phyloP scores from a whole-genome alignment of 148 eudicot species.

The Cornus florida region DNA sequence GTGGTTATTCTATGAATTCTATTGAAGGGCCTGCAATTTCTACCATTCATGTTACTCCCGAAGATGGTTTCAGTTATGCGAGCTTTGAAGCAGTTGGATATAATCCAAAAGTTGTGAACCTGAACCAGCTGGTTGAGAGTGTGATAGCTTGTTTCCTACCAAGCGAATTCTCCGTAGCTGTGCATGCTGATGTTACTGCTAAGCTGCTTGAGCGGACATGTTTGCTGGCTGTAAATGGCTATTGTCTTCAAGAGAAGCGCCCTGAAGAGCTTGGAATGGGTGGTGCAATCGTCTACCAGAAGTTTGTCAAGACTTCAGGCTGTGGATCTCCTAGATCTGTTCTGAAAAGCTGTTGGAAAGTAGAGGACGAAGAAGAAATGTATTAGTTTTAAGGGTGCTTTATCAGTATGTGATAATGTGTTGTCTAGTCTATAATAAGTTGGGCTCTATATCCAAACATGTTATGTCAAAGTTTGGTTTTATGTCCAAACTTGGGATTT shows the following conservation, averaged over 20 bases:
- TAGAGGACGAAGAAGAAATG: constrained; percentile 21
- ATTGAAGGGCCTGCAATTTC: constrained; percentile 43
- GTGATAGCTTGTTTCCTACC: constrained; percentile 43
- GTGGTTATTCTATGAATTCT: constrained; percentile 52
- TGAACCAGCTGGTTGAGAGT: constrained; percentile 25
- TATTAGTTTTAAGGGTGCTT: not conserved
- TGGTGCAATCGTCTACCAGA: constrained; percentile 34
- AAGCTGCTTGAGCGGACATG: constrained; percentile 16
- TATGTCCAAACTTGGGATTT: no score
- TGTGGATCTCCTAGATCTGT: constrained; percentile 16
- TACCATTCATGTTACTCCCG: constrained; percentile 50
- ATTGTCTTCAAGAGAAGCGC: constrained; percentile 24
- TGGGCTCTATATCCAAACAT: not conserved
- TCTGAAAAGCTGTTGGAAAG: constrained; percentile 24
- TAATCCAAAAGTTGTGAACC: constrained; percentile 22
- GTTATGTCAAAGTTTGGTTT: no score
- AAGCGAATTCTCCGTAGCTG: constrained; percentile 36
- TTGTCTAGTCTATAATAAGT: not conserved
- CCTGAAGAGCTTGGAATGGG: constrained; percentile 33
- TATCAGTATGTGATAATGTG: not conserved
- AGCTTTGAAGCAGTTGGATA: constrained; percentile 41
- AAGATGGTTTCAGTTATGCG: constrained; percentile 55
- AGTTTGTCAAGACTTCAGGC: constrained; percentile 24
- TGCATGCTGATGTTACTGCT: constrained; percentile 30
- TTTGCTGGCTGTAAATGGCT: constrained; percentile 22